Percentiles rank a stretch among this genome's conserved stretches.
Evolutionary conservation across 2,329 filamentous ascomycete species (phyloP).

Genomic region (Juglanconis sp.): DNA sequence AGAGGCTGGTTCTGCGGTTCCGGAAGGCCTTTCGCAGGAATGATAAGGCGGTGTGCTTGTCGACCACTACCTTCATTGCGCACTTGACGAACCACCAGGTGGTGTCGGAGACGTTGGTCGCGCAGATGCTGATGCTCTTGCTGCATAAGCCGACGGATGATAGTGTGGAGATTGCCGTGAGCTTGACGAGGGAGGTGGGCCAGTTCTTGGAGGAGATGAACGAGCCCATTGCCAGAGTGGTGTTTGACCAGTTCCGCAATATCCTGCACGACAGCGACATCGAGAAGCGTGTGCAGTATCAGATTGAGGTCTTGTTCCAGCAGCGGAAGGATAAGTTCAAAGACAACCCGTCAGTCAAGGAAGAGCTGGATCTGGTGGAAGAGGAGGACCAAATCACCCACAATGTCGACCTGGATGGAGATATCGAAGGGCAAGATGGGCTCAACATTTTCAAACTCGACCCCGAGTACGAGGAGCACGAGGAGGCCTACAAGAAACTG

Average conservation of each 20-base stretch:
- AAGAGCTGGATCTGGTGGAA: constrained; percentile 92
- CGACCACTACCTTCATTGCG: constrained; percentile 89
- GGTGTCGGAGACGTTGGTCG: constrained; percentile 86
- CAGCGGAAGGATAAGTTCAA: constrained; percentile 95
- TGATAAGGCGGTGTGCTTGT: constrained; percentile 92
- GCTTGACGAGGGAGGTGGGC: constrained; percentile 87
- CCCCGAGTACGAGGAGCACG: constrained; percentile 82
- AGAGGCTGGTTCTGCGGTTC: constrained; percentile 85
- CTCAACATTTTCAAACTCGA: constrained; percentile 97
- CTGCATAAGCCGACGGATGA: constrained; percentile 96
- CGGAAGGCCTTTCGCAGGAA: constrained; percentile 94
- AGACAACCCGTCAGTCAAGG: constrained; percentile 84
- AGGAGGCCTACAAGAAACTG: constrained; percentile 81
- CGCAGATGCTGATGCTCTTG: constrained; percentile 87
- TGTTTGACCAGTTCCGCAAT: constrained; percentile 93
- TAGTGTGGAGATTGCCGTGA: constrained; percentile 95
- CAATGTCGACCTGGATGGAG: constrained; percentile 74
- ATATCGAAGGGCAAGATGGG: constrained; percentile 79
- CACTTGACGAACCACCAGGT: constrained; percentile 97
- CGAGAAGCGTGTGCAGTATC: constrained; percentile 97
- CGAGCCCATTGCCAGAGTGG: constrained; percentile 76
- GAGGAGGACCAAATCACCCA: constrained; percentile 99
- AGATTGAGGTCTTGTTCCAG: constrained; percentile 97
- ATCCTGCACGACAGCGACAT: constrained; percentile 96
- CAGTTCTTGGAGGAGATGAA: constrained; percentile 96